Evolutionary conservation across 2,329 filamentous ascomycete species (phyloP).

Genomic region (Blastomyces gilchristii): DNA sequence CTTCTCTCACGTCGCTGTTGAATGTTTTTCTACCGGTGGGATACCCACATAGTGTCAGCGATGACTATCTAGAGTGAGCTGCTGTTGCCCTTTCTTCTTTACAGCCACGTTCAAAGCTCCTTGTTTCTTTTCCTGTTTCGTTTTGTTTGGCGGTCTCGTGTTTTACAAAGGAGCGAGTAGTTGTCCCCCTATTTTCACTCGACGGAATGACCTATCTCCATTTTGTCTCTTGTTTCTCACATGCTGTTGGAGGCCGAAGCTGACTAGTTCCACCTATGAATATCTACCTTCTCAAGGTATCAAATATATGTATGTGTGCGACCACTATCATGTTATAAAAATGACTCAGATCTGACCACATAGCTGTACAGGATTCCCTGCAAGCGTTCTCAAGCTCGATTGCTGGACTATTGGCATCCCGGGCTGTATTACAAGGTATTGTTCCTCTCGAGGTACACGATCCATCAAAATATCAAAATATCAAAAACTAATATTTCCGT

Average conservation of each 20-base stretch:
- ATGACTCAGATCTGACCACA: background rate
- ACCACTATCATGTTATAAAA: background rate
- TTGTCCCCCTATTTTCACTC: background rate
- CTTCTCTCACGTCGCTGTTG: conserved; percentile 37
- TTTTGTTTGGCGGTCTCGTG: background rate
- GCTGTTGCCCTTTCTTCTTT: background rate
- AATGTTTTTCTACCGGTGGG: conserved; percentile 77
- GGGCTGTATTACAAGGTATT: conserved; percentile 66
- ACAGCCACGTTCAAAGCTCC: background rate
- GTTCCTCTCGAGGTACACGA: conserved; percentile 4
- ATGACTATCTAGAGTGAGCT: conserved; percentile 63
- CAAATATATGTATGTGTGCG: conserved; percentile 53
- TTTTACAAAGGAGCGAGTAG: background rate
- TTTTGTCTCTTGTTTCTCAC: background rate
- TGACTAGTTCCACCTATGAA: background rate
- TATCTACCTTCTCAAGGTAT: conserved; percentile 40
- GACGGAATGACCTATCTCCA: background rate
- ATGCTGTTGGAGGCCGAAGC: background rate
- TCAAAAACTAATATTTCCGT: conserved; percentile 6
- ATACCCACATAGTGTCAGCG: conserved; percentile 77
- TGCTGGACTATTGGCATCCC: conserved; percentile 56
- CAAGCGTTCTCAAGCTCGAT: conserved; percentile 36
- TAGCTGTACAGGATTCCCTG: conserved; percentile 27
- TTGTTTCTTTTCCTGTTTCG: background rate
- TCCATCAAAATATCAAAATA: conserved; percentile 9